Conservation (phyloP, 2,329 filamentous ascomycete genomes). For the Coniella vitis region DNA sequence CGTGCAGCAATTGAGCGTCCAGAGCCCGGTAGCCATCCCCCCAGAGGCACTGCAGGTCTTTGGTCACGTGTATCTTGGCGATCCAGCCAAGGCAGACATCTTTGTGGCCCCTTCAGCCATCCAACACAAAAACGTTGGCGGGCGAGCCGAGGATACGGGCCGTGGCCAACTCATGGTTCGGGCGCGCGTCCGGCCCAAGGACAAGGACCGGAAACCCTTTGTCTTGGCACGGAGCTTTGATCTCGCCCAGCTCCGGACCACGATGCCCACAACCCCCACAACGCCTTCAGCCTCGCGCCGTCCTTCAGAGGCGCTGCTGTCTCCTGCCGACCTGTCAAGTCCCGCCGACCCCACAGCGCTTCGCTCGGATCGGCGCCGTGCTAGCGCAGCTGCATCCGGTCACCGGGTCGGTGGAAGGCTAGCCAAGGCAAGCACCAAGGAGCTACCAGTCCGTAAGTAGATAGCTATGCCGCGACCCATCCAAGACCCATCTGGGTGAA, state of each 20-base stretch:
- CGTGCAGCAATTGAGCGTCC: slow-evolving; percentile 15
- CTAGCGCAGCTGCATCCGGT: slow-evolving; percentile 6
- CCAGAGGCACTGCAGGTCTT: slow-evolving; percentile 32
- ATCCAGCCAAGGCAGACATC: slow-evolving; percentile 35
- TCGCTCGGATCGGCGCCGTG: slow-evolving; percentile 8
- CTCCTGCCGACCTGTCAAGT: slow-evolving; percentile 10
- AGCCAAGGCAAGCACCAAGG: slow-evolving; percentile 19
- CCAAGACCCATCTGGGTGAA: background rate
- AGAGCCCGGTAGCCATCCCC: slow-evolving; percentile 22
- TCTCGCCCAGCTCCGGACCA: slow-evolving; percentile 38
- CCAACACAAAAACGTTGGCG: slow-evolving; percentile 25
- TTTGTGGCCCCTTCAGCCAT: slow-evolving; percentile 38
- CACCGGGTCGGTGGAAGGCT: slow-evolving; percentile 15
- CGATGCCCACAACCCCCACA: slow-evolving; percentile 31
- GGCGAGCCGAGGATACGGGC: slow-evolving; percentile 6
- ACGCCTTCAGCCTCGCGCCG: slow-evolving; percentile 15
- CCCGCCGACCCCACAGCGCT: background rate
- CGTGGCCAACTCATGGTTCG: slow-evolving; percentile 29
- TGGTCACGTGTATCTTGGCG: slow-evolving; percentile 35
- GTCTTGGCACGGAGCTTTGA: slow-evolving; percentile 45
- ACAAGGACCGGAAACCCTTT: slow-evolving; percentile 36
- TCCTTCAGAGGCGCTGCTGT: slow-evolving; percentile 1
- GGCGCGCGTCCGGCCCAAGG: slow-evolving; percentile 36
- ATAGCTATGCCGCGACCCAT: background rate
- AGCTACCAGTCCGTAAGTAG: slow-evolving; percentile 41